Conservation (phyloP, 2,329 filamentous ascomycete species). For the Myrmaecium sp. region DNA sequence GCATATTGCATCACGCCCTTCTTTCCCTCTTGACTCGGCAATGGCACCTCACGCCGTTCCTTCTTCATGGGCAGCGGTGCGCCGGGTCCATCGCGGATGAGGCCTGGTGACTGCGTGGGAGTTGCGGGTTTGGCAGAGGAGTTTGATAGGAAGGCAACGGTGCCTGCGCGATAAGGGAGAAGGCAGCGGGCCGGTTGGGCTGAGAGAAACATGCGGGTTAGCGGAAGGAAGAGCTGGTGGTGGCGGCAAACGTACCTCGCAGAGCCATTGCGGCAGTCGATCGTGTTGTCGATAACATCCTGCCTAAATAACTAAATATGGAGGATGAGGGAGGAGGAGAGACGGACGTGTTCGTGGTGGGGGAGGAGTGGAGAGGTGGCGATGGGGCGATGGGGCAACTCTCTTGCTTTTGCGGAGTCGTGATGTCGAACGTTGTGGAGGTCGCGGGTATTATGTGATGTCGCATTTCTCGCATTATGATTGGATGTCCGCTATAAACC, state of each 20-base stretch:
- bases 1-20: conserved; percentile 74
- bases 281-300: conserved; percentile 35
- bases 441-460: conserved; percentile 6
- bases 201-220: conserved; percentile 15
- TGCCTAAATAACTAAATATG: conserved; percentile 9
- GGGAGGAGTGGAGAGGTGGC: conserved; percentile 20
- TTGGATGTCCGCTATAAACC: neutral
- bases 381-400: conserved; percentile 16
- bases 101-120: conserved; percentile 31
- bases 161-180: conserved; percentile 43
- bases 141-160: conserved; percentile 47
- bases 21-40: conserved; percentile 62
- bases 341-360: no score
- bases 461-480: conserved; percentile 5
- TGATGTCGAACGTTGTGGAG: conserved; percentile 14
- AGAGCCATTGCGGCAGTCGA: conserved; percentile 36
- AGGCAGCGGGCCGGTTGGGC: conserved; percentile 49
- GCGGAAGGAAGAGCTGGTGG: neutral
- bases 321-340: conserved; percentile 14
- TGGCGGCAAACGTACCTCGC: conserved; percentile 27
- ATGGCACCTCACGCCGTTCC: conserved; percentile 51
- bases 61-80: conserved; percentile 35
- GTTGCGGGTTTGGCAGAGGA: conserved; percentile 48
- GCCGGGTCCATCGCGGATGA: conserved; percentile 36
- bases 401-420: conserved; percentile 8